phyloP scores from a whole-genome alignment of 371 early-diverging fungal species.

The Coemansia sp. region DNA sequence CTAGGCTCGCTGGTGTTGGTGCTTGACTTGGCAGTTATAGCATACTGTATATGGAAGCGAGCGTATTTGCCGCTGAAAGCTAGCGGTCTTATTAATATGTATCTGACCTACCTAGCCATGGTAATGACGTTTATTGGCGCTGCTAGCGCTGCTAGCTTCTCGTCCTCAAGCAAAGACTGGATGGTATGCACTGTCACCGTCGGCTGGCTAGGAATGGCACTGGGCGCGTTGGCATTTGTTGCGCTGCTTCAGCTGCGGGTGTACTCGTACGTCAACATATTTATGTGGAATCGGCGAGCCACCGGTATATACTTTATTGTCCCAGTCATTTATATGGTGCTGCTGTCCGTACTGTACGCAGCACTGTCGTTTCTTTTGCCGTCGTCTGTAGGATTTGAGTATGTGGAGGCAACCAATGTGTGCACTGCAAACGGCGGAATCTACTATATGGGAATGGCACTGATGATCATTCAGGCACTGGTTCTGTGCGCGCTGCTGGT shows the following conservation, averaged over 20 bases:
- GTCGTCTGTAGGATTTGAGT: constrained; percentile 14
- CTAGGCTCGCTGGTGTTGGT: constrained; percentile 21
- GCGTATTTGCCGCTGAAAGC: constrained; percentile 35
- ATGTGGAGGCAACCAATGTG: constrained; percentile 15
- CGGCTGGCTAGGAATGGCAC: constrained; percentile 44
- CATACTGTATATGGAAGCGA: constrained; percentile 34
- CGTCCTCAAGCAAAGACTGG: constrained; percentile 21
- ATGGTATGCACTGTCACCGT: constrained; percentile 32
- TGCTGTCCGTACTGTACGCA: constrained; percentile 19
- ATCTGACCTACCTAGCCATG: constrained; percentile 33
- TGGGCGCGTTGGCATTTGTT: constrained; percentile 32
- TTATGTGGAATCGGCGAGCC: constrained; percentile 26
- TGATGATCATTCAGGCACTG: constrained; percentile 25
- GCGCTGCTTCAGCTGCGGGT: constrained; percentile 34
- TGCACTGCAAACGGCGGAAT: constrained; percentile 25
- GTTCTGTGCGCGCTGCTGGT: constrained; percentile 19
- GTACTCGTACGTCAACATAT: constrained; percentile 34
- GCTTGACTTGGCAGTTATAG: constrained; percentile 12
- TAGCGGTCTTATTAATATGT: constrained; percentile 35
- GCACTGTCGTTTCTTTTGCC: constrained; percentile 25
- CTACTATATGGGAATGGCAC: constrained; percentile 20
- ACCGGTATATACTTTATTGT: constrained; percentile 32
- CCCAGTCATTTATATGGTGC: constrained; percentile 23
- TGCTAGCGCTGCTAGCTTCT: constrained; percentile 14
- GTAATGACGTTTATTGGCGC: constrained; percentile 39